phyloP scores from a whole-genome alignment of 2,329 filamentous ascomycete species.

The Orbilia ellipsospora region DNA sequence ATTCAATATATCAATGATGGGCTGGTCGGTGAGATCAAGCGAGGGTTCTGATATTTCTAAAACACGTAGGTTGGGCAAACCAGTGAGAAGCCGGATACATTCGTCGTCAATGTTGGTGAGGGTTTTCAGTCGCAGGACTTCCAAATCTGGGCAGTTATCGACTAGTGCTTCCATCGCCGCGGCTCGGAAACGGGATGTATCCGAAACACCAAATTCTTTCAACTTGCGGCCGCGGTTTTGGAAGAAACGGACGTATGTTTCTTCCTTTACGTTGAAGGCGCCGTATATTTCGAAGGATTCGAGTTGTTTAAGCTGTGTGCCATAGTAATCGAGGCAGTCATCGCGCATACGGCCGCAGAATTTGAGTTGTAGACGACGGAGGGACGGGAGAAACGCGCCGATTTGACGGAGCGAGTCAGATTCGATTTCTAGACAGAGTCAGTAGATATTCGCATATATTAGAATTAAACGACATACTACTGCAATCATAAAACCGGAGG shows the following conservation, averaged over 20 bases:
- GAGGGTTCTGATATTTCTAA: constrained; percentile 57
- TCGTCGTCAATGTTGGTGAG: constrained; percentile 56
- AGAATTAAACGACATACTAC: constrained; percentile 54
- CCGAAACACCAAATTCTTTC: constrained; percentile 55
- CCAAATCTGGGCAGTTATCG: constrained; percentile 58
- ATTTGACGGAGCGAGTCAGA: constrained; percentile 56
- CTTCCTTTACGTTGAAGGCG: constrained; percentile 57
- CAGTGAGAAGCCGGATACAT: constrained; percentile 55
- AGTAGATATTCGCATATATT: background rate
- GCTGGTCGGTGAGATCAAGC: constrained; percentile 54
- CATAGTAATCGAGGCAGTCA: constrained; percentile 57
- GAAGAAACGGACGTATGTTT: constrained; percentile 57
- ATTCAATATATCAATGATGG: constrained; percentile 56
- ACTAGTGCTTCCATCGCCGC: constrained; percentile 56
- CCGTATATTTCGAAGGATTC: constrained; percentile 57
- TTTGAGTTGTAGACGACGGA: constrained; percentile 56
- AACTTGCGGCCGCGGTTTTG: constrained; percentile 53
- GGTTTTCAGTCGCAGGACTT: constrained; percentile 55
- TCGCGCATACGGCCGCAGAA: constrained; percentile 58
- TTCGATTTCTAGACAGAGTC: constrained; percentile 53
- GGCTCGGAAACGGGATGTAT: constrained; percentile 56
- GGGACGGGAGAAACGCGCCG: constrained; percentile 56
- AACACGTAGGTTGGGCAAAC: constrained; percentile 52
- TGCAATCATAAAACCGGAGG: constrained; percentile 58
- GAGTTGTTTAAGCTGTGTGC: constrained; percentile 56